These are phyloP conservation scores for Ceratocystis cubensis DNA, from an alignment of 2,329 filamentous ascomycete genomes.

Conservation along the genomic window DNA sequence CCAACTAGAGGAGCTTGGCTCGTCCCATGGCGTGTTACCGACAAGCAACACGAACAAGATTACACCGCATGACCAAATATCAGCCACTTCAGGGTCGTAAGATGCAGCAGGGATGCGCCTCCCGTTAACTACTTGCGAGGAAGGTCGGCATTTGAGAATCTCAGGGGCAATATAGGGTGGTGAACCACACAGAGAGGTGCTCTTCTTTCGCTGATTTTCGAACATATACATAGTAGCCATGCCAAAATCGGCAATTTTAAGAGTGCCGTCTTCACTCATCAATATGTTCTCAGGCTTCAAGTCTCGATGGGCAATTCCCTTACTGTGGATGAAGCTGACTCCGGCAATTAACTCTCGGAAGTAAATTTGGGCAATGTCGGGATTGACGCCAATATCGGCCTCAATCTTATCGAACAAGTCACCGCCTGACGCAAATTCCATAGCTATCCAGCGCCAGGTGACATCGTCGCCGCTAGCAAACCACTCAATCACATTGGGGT, in stretches of 20 bases:
- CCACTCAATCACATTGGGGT: slow-evolving; percentile 89
- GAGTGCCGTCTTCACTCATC: slow-evolving; percentile 65
- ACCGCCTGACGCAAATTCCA: slow-evolving; percentile 91
- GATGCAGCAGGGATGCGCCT: slow-evolving; percentile 36
- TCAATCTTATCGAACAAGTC: slow-evolving; percentile 99
- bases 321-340: slow-evolving; percentile 89
- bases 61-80: slow-evolving; percentile 96
- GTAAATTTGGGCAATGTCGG: slow-evolving; percentile 93
- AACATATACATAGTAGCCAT: slow-evolving; percentile 89
- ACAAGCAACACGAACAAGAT: slow-evolving; percentile 94
- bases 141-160: slow-evolving; percentile 50
- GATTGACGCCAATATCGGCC: slow-evolving; percentile 84
- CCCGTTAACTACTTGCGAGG: slow-evolving; percentile 23
- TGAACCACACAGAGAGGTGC: slow-evolving; percentile 83
- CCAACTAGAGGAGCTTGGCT: slow-evolving; percentile 72
- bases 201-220: slow-evolving; percentile 68
- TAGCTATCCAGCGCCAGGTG: slow-evolving; percentile 92
- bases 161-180: slow-evolving; percentile 97
- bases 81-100: slow-evolving; percentile 68
- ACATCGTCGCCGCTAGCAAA: slow-evolving; percentile 75
- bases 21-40: slow-evolving; percentile 96
- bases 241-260: slow-evolving; percentile 95
- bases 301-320: slow-evolving; percentile 85
- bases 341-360: slow-evolving; percentile 85
- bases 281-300: slow-evolving; percentile 94